Evolutionary conservation across 192 early-diverging fungal genomes (phyloP).

Genomic region (Dimargaris xerosporica): DNA sequence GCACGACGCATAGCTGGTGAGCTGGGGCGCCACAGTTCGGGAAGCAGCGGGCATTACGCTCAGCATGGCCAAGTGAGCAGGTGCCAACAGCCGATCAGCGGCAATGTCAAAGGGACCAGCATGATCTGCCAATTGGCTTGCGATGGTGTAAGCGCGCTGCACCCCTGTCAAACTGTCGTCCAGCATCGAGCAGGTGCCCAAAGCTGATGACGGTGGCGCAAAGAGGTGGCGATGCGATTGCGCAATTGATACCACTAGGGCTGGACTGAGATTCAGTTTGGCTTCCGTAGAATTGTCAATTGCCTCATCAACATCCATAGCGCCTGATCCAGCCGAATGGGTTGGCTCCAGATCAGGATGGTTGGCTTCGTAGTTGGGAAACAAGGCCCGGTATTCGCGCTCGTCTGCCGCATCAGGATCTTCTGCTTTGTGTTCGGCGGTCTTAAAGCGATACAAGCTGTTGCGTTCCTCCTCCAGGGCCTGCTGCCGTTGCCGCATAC

Average conservation of each 20-base stretch:
- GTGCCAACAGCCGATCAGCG: constrained; percentile 14
- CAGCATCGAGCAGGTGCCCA: too few relatives aligned
- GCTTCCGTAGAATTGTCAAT: too few relatives aligned
- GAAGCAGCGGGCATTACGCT: not conserved
- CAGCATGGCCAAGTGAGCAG: constrained; percentile 1
- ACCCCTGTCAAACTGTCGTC: constrained; percentile 13
- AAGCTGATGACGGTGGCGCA: too few relatives aligned
- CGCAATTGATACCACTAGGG: too few relatives aligned
- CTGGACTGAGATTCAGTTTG: too few relatives aligned
- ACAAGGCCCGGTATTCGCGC: constrained; percentile 3
- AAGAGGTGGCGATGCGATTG: too few relatives aligned
- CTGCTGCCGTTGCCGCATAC: constrained; percentile 38
- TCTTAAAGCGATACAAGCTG: constrained; percentile 26
- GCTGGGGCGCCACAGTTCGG: too few relatives aligned
- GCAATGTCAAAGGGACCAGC: constrained; percentile 7
- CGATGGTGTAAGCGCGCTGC: constrained; percentile 10
- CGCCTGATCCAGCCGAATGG: too few relatives aligned
- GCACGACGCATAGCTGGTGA: not conserved
- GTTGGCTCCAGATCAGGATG: too few relatives aligned
- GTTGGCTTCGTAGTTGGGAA: not conserved
- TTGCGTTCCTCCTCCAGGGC: constrained; percentile 33
- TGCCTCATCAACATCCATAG: too few relatives aligned
- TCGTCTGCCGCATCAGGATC: constrained; percentile 17
- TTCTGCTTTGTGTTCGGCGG: not conserved
- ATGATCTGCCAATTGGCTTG: constrained; percentile 16